These are phyloP conservation scores for Yarrowia sp. DNA, from an alignment of 805 yeast genomes.

Conservation along the genomic window DNA sequence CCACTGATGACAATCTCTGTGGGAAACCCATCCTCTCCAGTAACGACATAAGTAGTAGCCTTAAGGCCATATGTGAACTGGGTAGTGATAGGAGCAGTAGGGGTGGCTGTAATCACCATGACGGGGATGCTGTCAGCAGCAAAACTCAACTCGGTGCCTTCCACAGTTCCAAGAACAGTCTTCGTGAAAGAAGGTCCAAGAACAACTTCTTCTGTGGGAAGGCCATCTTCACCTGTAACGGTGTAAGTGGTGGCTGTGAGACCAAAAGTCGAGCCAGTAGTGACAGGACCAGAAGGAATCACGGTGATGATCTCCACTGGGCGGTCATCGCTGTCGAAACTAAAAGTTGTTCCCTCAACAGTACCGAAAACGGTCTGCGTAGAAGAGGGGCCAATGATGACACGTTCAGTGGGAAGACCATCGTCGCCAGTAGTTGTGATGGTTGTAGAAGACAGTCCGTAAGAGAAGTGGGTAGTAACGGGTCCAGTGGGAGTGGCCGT, in stretches of 20 bases:
- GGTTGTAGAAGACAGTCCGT: neutral
- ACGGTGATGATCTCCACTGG: too few relatives aligned
- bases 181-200: too few relatives aligned
- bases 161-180: too few relatives aligned
- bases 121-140: too few relatives aligned
- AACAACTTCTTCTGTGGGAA: neutral
- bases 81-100: neutral
- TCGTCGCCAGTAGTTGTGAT: neutral
- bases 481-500: neutral
- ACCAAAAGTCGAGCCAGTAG: too few relatives aligned
- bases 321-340: neutral
- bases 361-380: slow-evolving; percentile 3
- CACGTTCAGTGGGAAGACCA: neutral
- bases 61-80: neutral
- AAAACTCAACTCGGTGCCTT: too few relatives aligned
- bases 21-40: neutral
- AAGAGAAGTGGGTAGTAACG: neutral
- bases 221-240: neutral
- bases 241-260: too few relatives aligned
- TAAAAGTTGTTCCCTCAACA: neutral
- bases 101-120: too few relatives aligned
- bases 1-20: neutral
- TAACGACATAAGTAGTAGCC: neutral
- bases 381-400: neutral
- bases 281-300: too few relatives aligned